A percentile compares a stretch with the other conserved stretches of the same genome.
Evolutionary conservation across 805 yeast genomes (phyloP).

Genomic region (Starmerella potacharoeniae): DNA sequence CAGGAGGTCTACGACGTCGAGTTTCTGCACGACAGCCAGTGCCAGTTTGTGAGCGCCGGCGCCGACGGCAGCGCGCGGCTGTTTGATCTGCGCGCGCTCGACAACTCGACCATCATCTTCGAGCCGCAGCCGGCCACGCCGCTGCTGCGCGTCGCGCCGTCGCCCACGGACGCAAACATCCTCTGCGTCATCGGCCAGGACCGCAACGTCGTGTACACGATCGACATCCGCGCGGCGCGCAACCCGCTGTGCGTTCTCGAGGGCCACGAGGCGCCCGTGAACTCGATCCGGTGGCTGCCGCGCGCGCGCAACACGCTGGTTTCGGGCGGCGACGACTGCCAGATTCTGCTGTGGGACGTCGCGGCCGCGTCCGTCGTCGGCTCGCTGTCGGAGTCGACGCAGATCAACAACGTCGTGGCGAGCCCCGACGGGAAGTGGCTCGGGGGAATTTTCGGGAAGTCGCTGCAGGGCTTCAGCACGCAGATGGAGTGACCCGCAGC

Average conservation of each 20-base stretch:
- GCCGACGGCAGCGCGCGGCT: conserved; percentile 91
- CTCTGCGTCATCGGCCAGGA: conserved; percentile 73
- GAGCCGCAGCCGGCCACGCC: conserved; percentile 47
- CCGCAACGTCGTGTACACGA: conserved; percentile 50
- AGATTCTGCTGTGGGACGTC: conserved; percentile 52
- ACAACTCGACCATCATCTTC: conserved; percentile 88
- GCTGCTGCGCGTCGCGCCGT: conserved; percentile 62
- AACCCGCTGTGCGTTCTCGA: conserved; percentile 59
- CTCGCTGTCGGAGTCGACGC: conserved; percentile 52
- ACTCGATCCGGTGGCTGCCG: conserved; percentile 80
- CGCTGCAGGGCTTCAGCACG: conserved; percentile 46
- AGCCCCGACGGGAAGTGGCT: conserved; percentile 64
- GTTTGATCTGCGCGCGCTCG: conserved; percentile 78
- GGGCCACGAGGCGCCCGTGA: conserved; percentile 58
- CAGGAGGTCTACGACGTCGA: conserved; percentile 88
- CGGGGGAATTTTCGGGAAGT: conserved; percentile 60
- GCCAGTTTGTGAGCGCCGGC: conserved; percentile 83
- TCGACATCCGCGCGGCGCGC: conserved; percentile 85
- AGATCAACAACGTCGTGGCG: conserved; percentile 73
- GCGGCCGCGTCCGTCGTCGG: conserved; percentile 34
- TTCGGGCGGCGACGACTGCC: conserved; percentile 56
- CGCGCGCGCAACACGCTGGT: conserved; percentile 44
- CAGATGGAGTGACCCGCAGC: not conserved
- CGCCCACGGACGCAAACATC: conserved; percentile 68
- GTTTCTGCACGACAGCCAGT: conserved; percentile 60